Evolutionary conservation across 2,329 filamentous ascomycete genomes (phyloP), one percentile per base, ranked within the genome.

Genomic region (Hypoxylon sp.): DNA sequence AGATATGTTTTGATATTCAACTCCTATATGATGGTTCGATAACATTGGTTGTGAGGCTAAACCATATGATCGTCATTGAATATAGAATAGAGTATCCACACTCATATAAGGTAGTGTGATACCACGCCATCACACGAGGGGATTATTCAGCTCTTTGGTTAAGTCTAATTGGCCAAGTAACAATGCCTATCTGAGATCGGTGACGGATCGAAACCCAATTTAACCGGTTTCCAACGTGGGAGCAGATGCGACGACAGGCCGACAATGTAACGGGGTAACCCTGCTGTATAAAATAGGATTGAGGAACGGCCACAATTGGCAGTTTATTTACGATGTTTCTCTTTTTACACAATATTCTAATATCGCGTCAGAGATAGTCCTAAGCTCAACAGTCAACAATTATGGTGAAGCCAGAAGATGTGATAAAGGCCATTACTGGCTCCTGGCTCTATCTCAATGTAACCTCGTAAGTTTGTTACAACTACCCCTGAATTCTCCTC

Each of bases 361-460:
- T 13, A 37, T 37, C 33, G 5, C 10, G 33, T 6, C 8, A 13
- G 27, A 56, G 11, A 2, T 14, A 42, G 4, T 27, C 17, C 44
- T 27, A 25, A 3, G 1, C 35, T 13, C 22, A n/a, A 20, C 6
- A 42, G 17, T 13, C n/a, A 56, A 20, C 27, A 10, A 63, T 3
- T 11, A 66, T 67, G 60, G 57, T 64, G 5, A 71, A 69, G 27
- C 63, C 61, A 11, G 49, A 71, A 31, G 63, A 62, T 20, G 69
- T 69, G 30, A 61, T 72, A 8, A 67, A 70, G 20, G 69, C 66
- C 66, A 64, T 72, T 17, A 55, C 66, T 14, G 66, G 69, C 14
- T 55, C 63, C 14, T 72, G 69, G 69, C 60, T 72, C 14, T 72
- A 65, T 25, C 49, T 72, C n/a, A 72, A 72, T 42, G 60, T 66